Conservation (phyloP, 2,329 filamentous ascomycete genomes). For the Sclerotiophoma versabilis region DNA sequence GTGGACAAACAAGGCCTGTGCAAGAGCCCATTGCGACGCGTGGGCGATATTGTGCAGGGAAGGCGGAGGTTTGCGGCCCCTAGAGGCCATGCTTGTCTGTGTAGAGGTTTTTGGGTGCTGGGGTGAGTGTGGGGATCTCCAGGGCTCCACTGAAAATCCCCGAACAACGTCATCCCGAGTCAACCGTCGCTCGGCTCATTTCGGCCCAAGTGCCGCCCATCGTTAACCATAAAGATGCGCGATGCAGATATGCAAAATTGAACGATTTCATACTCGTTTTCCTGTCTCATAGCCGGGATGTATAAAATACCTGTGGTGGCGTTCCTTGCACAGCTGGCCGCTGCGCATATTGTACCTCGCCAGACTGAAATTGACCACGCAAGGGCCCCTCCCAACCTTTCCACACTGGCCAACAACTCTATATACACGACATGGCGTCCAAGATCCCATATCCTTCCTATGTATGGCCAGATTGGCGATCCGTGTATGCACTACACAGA, state of each 20-base stretch:
- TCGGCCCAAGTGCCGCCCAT: background rate
- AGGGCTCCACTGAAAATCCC: background rate
- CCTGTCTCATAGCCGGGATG: background rate
- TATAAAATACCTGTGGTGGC: background rate
- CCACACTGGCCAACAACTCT: constrained; percentile 24
- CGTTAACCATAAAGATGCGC: background rate
- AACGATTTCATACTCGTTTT: background rate
- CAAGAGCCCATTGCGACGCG: too few species aligned
- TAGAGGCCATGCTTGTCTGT: background rate
- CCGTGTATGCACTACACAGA: constrained; percentile 58
- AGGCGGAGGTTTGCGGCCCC: too few species aligned
- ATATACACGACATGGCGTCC: constrained; percentile 41
- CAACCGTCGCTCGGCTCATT: background rate
- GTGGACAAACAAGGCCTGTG: too few species aligned
- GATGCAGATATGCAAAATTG: background rate
- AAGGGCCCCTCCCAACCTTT: constrained; percentile 28
- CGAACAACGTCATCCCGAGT: constrained; percentile 9
- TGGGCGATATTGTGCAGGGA: too few species aligned
- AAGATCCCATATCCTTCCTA: constrained; percentile 52
- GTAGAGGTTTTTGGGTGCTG: background rate
- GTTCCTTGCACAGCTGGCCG: background rate
- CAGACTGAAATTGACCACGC: constrained; percentile 23
- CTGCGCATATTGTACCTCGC: constrained; percentile 15
- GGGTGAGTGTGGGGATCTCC: background rate
- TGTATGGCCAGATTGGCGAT: constrained; percentile 53